Evolutionary conservation across 2,329 filamentous ascomycete species (phyloP).

Genomic region (Hymenoscyphus linearis): DNA sequence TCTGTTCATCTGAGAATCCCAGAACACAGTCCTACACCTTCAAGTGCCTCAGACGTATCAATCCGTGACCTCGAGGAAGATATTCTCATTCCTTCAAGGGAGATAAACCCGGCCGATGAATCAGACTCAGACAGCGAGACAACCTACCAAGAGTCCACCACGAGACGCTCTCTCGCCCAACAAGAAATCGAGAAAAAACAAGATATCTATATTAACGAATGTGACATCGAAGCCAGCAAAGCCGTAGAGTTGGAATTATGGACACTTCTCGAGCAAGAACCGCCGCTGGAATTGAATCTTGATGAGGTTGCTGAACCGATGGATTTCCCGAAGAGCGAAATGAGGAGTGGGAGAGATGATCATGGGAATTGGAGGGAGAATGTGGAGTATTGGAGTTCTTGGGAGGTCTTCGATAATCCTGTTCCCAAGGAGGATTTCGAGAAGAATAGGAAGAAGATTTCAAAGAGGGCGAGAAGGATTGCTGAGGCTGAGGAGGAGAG

Average conservation of each 20-base stretch:
- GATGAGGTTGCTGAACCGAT: slow-evolving; percentile 9
- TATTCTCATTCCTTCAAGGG: not conserved
- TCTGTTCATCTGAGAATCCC: not conserved
- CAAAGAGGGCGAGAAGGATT: slow-evolving; percentile 13
- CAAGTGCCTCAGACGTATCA: not conserved
- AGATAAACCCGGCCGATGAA: not conserved
- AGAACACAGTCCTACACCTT: not conserved
- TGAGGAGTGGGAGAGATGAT: slow-evolving; percentile 3
- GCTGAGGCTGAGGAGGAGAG: slow-evolving; percentile 5
- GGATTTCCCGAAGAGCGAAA: slow-evolving; percentile 7
- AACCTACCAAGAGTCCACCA: not conserved
- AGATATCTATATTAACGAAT: slow-evolving; percentile 24
- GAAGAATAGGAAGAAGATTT: slow-evolving; percentile 16
- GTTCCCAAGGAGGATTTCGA: slow-evolving; percentile 22
- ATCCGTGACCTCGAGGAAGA: slow-evolving; percentile 1
- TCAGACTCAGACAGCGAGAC: slow-evolving; percentile 1
- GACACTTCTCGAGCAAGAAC: slow-evolving; percentile 24
- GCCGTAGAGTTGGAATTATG: slow-evolving; percentile 28
- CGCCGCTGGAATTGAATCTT: slow-evolving; percentile 24
- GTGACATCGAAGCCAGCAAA: slow-evolving; percentile 24
- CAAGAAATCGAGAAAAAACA: slow-evolving; percentile 16
- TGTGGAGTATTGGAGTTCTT: slow-evolving; percentile 27
- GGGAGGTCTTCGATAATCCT: slow-evolving; percentile 26
- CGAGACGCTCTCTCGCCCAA: not conserved
- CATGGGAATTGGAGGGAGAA: slow-evolving; percentile 25